Evolutionary conservation across 495 filamentous ascomycete genomes (phyloP).

Genomic region (Tuber umbilicatum): DNA sequence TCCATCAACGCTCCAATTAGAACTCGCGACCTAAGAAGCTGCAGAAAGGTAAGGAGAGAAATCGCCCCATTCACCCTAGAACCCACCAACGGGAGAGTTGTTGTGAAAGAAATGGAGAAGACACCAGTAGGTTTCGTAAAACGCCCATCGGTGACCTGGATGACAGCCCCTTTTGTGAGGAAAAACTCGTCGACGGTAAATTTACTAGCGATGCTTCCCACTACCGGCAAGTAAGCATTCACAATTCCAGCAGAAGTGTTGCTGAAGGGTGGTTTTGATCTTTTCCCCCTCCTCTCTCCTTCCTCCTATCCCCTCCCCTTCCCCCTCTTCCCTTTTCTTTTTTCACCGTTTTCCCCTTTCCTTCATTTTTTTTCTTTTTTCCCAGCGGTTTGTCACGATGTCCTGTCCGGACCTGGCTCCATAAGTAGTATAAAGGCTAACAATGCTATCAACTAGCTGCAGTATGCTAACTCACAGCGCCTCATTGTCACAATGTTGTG

Average conservation of each 20-base stretch:
- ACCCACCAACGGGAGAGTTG: not conserved
- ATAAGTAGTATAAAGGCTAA: not conserved
- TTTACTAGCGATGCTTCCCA: not conserved
- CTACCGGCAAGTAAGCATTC: not conserved
- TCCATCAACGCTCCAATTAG: not conserved
- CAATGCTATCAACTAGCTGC: not conserved
- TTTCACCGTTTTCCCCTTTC: not conserved
- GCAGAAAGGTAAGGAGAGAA: not conserved
- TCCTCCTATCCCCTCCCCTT: not conserved
- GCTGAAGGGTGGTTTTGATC: not conserved
- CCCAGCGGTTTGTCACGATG: not conserved
- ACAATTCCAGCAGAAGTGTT: not conserved
- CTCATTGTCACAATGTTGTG: not conserved
- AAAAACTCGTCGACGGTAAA: not conserved
- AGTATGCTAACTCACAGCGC: not conserved
- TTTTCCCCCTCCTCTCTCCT: not conserved
- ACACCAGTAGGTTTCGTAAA: not conserved
- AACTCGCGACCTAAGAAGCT: not conserved
- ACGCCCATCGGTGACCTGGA: not conserved
- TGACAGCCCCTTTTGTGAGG: slow-evolving; percentile 1
- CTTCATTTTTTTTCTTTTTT: not conserved
- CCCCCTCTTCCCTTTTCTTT: not conserved
- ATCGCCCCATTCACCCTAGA: not conserved
- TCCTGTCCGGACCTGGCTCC: not conserved
- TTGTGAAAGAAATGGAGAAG: not conserved